A percentile compares a stretch with the other conserved stretches of the same genome.
Evolutionary conservation across 2,329 filamentous ascomycete genomes (phyloP).

Genomic region (Proliferodiscus dingleyae): DNA sequence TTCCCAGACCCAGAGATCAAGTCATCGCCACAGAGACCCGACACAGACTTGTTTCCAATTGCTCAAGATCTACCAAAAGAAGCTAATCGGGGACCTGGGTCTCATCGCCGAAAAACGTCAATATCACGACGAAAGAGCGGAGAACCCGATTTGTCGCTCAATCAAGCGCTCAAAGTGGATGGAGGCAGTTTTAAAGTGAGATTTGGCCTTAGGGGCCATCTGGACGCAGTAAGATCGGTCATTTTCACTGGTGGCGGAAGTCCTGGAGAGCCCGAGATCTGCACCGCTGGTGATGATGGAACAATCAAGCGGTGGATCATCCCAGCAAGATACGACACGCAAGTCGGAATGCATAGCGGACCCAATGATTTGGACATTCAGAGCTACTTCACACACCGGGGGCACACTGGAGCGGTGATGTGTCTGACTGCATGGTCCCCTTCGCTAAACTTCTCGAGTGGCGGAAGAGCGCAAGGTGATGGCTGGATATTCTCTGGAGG

Average conservation of each 20-base stretch:
- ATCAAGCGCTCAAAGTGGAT: slow-evolving; percentile 58
- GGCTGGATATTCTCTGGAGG: slow-evolving; percentile 99
- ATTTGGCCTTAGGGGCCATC: slow-evolving; percentile 85
- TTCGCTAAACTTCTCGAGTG: slow-evolving; percentile 82
- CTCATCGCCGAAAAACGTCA: slow-evolving; percentile 77
- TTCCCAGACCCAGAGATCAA: slow-evolving; percentile 52
- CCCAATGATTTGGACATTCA: slow-evolving; percentile 78
- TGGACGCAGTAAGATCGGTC: slow-evolving; percentile 89
- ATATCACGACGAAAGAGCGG: slow-evolving; percentile 65
- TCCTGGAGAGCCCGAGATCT: slow-evolving; percentile 92
- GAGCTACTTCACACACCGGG: slow-evolving; percentile 92
- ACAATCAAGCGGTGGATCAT: slow-evolving; percentile 97
- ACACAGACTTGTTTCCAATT: slow-evolving; percentile 84
- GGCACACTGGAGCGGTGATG: slow-evolving; percentile 86
- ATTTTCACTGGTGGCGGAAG: slow-evolving; percentile 97
- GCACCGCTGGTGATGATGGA: slow-evolving; percentile 91
- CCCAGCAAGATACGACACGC: slow-evolving; percentile 68
- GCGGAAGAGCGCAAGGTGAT: slow-evolving; percentile 81
- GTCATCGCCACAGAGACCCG: slow-evolving; percentile 61
- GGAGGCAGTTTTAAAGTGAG: slow-evolving; percentile 81
- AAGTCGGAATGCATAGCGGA: slow-evolving; percentile 40
- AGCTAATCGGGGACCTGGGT: slow-evolving; percentile 61
- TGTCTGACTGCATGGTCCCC: slow-evolving; percentile 83
- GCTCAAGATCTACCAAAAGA: slow-evolving; percentile 76
- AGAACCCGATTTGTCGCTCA: slow-evolving; percentile 58